These are phyloP conservation scores for Malus sylvestris DNA, from an alignment of 306 rosid genomes.

Conservation along the genomic window DNA sequence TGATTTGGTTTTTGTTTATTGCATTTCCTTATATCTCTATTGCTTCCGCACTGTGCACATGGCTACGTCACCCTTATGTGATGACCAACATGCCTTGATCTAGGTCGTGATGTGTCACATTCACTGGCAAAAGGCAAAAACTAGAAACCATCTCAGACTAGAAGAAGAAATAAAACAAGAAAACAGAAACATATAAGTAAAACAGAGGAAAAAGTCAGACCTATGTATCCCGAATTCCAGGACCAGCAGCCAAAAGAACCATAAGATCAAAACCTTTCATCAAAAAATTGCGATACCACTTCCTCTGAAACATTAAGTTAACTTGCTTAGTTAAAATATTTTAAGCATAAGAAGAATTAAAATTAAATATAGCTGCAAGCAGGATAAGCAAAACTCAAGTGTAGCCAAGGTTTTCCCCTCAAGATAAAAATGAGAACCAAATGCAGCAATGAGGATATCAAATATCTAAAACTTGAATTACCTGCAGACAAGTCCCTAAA, in stretches of 20 bases:
- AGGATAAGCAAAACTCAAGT: constrained; percentile 40
- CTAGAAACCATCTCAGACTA: neutral
- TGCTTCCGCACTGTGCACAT: no score
- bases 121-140: neutral
- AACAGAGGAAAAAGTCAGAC: constrained; percentile 23
- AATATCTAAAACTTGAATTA: constrained; percentile 54
- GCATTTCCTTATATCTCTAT: no score
- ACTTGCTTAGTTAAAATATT: constrained; percentile 17
- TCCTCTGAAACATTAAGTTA: constrained; percentile 59
- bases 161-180: neutral
- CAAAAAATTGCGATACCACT: constrained; percentile 88
- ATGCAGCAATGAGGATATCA: constrained; percentile 72
- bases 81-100: no score
- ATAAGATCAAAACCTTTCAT: constrained; percentile 97
- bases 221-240: constrained; percentile 92
- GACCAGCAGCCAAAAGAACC: constrained; percentile 90
- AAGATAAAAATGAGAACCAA: constrained; percentile 94
- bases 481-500: constrained; percentile 29
- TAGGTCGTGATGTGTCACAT: no score
- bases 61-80: no score
- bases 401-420: constrained; percentile 90
- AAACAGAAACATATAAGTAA: neutral
- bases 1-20: no score
- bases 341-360: neutral
- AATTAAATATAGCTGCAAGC: neutral